Base-by-base conservation (phyloP, 139 green algal species). In the Picochlorum sp. region DNA sequence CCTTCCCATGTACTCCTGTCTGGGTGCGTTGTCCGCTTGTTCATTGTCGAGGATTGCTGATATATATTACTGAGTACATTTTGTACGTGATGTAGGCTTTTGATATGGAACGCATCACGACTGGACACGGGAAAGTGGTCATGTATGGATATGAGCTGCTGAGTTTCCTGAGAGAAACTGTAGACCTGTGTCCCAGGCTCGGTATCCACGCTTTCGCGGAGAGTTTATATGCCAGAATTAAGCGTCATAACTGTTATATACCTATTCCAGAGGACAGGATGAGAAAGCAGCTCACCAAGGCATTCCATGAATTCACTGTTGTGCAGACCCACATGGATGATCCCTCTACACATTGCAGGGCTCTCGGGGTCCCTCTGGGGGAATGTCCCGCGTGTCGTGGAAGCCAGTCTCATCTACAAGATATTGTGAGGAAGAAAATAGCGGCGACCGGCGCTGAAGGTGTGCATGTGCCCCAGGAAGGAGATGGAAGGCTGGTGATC, bases 401-500 rank as follows among this genome's bases (percentile, higher is more conserved):
- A n/a, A n/a, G n/a, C n/a, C n/a, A n/a, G n/a, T n/a, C n/a, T n/a
- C n/a, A n/a, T n/a, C n/a, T n/a, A n/a, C n/a, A n/a, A n/a, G n/a
- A n/a, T n/a, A n/a, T n/a, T n/a, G n/a, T n/a, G n/a, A n/a, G 47
- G 47, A 52, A 52, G 47, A 52, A 52, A 52, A 52, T 52, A 52
- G 47, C 5, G 47, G 47, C 47, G 47, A 52, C 47, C 47, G 47
- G 47, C 14, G 47, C 47, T 13, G 47, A 52, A 52, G n/a, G n/a
- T n/a, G 47, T 52, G 47, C 47, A 3, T 52, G 47, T 52, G 47
- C 47, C 47, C 47, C 47, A 52, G 47, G 47, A 52, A 52, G 47
- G 47, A 23, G 47, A 52, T 52, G 47, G 47, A 52, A 52, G 14
- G 9, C 47, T 52, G 47, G 47, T 52, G 47, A 52, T 52, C 47